Conservation (phyloP, 345 rosid genomes). For the Arabidopsis suecica region DNA sequence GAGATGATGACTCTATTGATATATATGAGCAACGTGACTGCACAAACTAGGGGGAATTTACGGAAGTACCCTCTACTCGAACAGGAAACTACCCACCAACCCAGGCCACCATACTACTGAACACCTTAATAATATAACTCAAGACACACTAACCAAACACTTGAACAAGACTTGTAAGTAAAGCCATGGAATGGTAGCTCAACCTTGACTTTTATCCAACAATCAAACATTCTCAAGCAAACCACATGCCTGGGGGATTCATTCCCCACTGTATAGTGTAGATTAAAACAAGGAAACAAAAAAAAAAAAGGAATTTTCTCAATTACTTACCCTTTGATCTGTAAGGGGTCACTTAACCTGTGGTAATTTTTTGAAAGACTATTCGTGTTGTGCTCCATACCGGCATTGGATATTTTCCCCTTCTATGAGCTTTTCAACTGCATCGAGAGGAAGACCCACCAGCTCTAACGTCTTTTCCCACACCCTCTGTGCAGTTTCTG, state of each 20-base stretch:
- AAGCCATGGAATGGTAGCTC: conserved; percentile 48
- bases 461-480: conserved; percentile 94
- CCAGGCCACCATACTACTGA: conserved; percentile 34
- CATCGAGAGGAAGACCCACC: conserved; percentile 81
- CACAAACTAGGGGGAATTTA: conserved; percentile 24
- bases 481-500: conserved; percentile 64
- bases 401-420: conserved; percentile 68
- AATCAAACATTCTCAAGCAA: conserved; percentile 38
- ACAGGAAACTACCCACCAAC: conserved; percentile 37
- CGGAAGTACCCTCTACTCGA: conserved; percentile 29
- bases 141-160: conserved; percentile 6
- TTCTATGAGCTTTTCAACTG: conserved; percentile 76
- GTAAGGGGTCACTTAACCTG: conserved; percentile 22
- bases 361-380: conserved; percentile 16
- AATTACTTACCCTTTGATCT: conserved; percentile 32
- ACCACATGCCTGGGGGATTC: conserved; percentile 14
- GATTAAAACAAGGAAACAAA: background rate
- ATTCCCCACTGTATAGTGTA: conserved; percentile 34
- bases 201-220: conserved; percentile 43
- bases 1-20: conserved; percentile 12
- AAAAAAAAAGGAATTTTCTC: conserved; percentile 7
- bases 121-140: background rate
- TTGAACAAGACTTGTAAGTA: conserved; percentile 39
- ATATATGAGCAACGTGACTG: conserved; percentile 27
- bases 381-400: conserved; percentile 48